Base-by-base conservation (phyloP, 345 rosid species). In the Gossypium rotundifolium region DNA sequence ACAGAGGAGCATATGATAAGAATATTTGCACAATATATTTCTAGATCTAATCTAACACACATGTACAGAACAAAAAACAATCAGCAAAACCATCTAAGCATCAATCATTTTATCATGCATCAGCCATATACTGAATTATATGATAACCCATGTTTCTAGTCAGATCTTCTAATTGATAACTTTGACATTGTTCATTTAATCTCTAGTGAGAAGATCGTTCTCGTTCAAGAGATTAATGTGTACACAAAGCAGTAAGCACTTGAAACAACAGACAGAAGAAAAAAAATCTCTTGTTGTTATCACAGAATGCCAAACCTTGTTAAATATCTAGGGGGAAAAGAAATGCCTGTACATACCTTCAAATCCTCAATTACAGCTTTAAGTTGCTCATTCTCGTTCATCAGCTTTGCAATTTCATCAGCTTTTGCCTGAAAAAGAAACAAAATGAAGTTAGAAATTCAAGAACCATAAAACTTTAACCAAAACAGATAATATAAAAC, bases 321-420 rank as follows among this genome's bases (percentile, higher is more conserved):
- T 23, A 69, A 58, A 25, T 44, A 54, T 22, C 61, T 17, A 45
- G 70, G 72, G 73, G 66, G 27, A 38, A 57, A 7, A 57, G 12
- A 57, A 71, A 67, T 72, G 70, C 29, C 33, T 61, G 71, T 49
- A 73, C 75, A 66, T 78, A 95, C 99, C 98, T 96, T 93, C 85
- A 96, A 85, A 73, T 93, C 94, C 78, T 90, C 94, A 76, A 84
- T 83, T 52, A 85, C 83, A 73, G 79, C 77, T 87, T 91, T 96
- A 77, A 91, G 89, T 72, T 91, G 89, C 87, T 96, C 99, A 81
- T 96, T 96, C 81, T 96, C 97, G 81, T 90, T 93, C 97, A 93
- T 96, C 84, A 90, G 65, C 74, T 85, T 96, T 3, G 97, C 97
- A 72, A 96, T 96, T 82, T 93, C 99, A 88, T 96, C 99, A 80